These are phyloP conservation scores for Phalaenopsis hybrid DNA, from an alignment of 116 monocot species.

Conservation along the genomic window DNA sequence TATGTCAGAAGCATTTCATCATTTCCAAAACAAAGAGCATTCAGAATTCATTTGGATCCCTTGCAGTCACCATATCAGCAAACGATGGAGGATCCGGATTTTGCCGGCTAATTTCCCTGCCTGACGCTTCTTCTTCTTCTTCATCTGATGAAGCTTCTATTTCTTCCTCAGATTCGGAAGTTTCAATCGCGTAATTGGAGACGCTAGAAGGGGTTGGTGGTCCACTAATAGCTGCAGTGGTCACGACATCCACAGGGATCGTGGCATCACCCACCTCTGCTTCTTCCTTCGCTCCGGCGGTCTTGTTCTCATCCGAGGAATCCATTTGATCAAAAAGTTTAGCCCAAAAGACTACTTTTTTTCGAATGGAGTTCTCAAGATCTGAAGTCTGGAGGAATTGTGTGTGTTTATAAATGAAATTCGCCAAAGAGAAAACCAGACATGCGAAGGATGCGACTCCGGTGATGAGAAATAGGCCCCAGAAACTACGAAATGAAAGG, in stretches of 20 bases:
- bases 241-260: neutral
- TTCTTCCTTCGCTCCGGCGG: neutral
- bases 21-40: too few relatives aligned
- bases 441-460: constrained; percentile 20
- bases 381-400: neutral
- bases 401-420: constrained; percentile 11
- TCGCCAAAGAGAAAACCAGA: constrained; percentile 3
- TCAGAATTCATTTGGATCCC: constrained; percentile 4
- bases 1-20: too few relatives aligned
- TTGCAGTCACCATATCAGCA: constrained; percentile 2
- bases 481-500: constrained; percentile 32
- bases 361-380: neutral
- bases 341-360: constrained; percentile 9
- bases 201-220: constrained; percentile 13
- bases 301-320: neutral
- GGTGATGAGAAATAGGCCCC: constrained; percentile 56
- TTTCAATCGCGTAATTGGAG: neutral
- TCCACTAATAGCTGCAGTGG: neutral
- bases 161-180: neutral
- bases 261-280: neutral
- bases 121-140: constrained; percentile 11
- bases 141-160: neutral
- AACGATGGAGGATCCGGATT: constrained; percentile 22
- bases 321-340: constrained; percentile 19
- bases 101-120: constrained; percentile 15